Evolutionary conservation across 805 yeast genomes (phyloP), one percentile per base, ranked within the genome.

Genomic region (Candida krabiensis): DNA sequence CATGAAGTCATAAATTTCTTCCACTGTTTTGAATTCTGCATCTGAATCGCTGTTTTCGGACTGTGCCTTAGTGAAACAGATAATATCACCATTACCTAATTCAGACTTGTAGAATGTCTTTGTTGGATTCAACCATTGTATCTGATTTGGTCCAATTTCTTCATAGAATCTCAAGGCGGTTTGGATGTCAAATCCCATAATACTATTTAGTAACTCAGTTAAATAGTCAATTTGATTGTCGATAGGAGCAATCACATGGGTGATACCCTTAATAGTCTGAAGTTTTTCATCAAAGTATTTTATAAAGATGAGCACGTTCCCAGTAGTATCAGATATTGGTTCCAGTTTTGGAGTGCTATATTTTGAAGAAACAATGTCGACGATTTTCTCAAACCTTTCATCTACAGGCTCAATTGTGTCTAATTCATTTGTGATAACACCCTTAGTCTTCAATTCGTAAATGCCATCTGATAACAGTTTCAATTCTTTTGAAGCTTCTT

Each of bases 21-120:
- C 61, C 8, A 71, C 63, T 35, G 64, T 57, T n/a, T 53, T 47
- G 45, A 61, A 65, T 15, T 52, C 53, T 4, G 23, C 28, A 6
- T 35, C 23, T 8, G 35, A 5, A 7, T 23, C 14, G 4, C 23
- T 35, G 4, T 37, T 15, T 12, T 46, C 46, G 9, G 38, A 37
- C 3, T 42, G 40, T 4, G 53, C 47, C 18, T 53, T 50, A 6
- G 60, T 49, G 37, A 60, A 51, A 32, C 67, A 61, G 19, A 86
- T 55, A 12, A 86, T 82, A 54, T 86, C 95, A 50, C 95, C 95
- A 40, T 71, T 75, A 5, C 70, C 67, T 14, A 85, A 55, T 48
- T 86, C 93, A 26, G 72, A 64, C 41, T 75, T 72, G 46, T 72
- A 75, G 52, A 77, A 76, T 2, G 79, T 66, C 23, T 50, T 49